Percentiles rank a stretch among this genome's conserved stretches.
Conservation (phyloP, 345 rosid genomes). For the Rhizophora apiculata region DNA sequence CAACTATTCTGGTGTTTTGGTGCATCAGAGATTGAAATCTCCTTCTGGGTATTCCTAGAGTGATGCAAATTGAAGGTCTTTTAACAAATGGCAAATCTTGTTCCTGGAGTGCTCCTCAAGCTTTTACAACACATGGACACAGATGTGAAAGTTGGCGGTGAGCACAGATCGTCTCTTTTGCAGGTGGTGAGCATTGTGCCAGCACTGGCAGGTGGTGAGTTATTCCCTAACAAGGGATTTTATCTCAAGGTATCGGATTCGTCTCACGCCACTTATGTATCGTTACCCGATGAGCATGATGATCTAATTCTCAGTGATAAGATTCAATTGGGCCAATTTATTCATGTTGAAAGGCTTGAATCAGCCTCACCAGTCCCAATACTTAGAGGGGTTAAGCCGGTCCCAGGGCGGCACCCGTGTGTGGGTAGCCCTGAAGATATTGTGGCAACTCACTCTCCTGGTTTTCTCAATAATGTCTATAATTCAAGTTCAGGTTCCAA, state of each 20-base stretch:
- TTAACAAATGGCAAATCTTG: conserved; percentile 77
- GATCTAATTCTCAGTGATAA: conserved; percentile 93
- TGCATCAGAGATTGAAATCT: background rate
- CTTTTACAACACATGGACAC: conserved; percentile 95
- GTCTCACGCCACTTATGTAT: conserved; percentile 91
- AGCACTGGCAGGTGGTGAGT: conserved; percentile 94
- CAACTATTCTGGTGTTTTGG: background rate
- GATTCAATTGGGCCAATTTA: conserved; percentile 93
- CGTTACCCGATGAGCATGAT: conserved; percentile 91
- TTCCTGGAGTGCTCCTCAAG: conserved; percentile 93
- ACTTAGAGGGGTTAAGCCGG: conserved; percentile 86
- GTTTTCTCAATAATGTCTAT: conserved; percentile 54
- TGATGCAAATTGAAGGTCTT: conserved; percentile 47
- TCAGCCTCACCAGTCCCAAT: conserved; percentile 92
- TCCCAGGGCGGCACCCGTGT: conserved; percentile 95
- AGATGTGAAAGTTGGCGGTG: conserved; percentile 94
- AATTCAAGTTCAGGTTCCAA: conserved; percentile 40
- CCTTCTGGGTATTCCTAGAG: conserved; percentile 22
- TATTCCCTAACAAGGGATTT: conserved; percentile 85
- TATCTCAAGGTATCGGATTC: conserved; percentile 98
- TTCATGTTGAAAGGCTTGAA: conserved; percentile 89
- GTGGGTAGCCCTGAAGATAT: conserved; percentile 96
- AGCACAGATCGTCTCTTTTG: conserved; percentile 83
- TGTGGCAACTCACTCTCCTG: conserved; percentile 72
- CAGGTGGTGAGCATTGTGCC: conserved; percentile 96